A percentile compares a stretch with the other conserved stretches of the same genome.
phyloP scores from a whole-genome alignment of 371 early-diverging fungal species.

The Lichtheimia hyalospora region DNA sequence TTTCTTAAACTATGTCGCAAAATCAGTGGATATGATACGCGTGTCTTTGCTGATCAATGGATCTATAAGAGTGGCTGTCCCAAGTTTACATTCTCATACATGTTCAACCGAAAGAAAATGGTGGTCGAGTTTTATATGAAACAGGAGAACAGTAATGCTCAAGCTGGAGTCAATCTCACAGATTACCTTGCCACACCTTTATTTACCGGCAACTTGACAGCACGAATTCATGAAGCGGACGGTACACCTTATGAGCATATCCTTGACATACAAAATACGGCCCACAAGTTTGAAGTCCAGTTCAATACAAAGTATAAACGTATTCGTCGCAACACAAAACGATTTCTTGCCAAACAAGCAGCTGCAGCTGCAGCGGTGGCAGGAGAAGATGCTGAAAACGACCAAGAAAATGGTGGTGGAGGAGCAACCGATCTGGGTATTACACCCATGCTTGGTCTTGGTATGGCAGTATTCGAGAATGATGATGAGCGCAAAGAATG shows the following conservation, averaged over 20 bases:
- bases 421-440: constrained; percentile 40
- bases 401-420: constrained; percentile 59
- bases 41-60: constrained; percentile 92
- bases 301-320: constrained; percentile 97
- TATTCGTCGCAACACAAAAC: constrained; percentile 81
- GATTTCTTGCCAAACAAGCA: constrained; percentile 77
- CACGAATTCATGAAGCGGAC: constrained; percentile 92
- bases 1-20: constrained; percentile 83
- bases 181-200: constrained; percentile 40
- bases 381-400: constrained; percentile 62
- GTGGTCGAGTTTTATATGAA: constrained; percentile 86
- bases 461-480: constrained; percentile 74
- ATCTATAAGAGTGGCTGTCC: constrained; percentile 89
- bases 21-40: constrained; percentile 76
- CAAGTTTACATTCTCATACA: constrained; percentile 72
- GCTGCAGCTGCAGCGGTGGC: constrained; percentile 79
- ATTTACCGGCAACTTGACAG: constrained; percentile 83
- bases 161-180: not conserved
- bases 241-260: constrained; percentile 94
- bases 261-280: constrained; percentile 75
- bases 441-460: constrained; percentile 57
- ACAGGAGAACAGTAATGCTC: constrained; percentile 77
- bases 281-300: constrained; percentile 83
- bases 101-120: constrained; percentile 92
- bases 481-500: constrained; percentile 72